A percentile compares a stretch with the other conserved stretches of the same genome.
These are phyloP conservation scores for Diaporthe amygdali DNA, from an alignment of 2,329 filamentous ascomycete genomes.

Conservation along the genomic window DNA sequence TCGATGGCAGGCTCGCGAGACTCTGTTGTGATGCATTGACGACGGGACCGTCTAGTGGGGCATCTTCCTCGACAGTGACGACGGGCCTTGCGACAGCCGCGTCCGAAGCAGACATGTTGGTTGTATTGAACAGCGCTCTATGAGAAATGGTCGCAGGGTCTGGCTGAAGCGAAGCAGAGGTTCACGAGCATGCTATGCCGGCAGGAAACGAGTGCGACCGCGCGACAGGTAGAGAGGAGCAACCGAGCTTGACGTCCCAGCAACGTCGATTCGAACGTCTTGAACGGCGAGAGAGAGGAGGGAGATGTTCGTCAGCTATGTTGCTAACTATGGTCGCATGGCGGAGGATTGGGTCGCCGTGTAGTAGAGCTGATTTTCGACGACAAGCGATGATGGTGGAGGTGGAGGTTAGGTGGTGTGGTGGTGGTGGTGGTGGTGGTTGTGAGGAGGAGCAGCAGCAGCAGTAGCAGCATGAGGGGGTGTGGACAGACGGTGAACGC, in stretches of 20 bases:
- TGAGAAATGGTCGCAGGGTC: neutral
- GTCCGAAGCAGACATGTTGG: slow-evolving; percentile 19
- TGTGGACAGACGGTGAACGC: slow-evolving; percentile 6
- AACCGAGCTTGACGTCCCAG: neutral
- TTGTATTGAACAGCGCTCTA: neutral
- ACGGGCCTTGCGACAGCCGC: slow-evolving; percentile 11
- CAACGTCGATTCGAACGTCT: neutral
- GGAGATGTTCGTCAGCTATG: neutral
- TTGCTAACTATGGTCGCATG: neutral
- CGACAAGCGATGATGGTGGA: neutral
- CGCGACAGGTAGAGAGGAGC: neutral
- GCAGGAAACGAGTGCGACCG: slow-evolving; percentile 13
- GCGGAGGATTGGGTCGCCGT: neutral
- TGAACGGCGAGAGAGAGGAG: neutral
- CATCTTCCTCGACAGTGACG: slow-evolving; percentile 9
- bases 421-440: neutral
- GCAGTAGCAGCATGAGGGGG: no score
- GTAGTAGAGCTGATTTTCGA: neutral
- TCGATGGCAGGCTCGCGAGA: slow-evolving; percentile 52
- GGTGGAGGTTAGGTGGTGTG: no score
- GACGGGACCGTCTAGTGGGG: slow-evolving; percentile 13
- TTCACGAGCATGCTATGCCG: slow-evolving; percentile 15
- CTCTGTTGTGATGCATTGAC: slow-evolving; percentile 53
- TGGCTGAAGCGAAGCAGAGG: neutral
- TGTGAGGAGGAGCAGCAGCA: neutral